Evolutionary conservation across 1,284 basidiomycete species (phyloP), one percentile per base, ranked within the genome.

Genomic region (Leucoagaricus sp.): DNA sequence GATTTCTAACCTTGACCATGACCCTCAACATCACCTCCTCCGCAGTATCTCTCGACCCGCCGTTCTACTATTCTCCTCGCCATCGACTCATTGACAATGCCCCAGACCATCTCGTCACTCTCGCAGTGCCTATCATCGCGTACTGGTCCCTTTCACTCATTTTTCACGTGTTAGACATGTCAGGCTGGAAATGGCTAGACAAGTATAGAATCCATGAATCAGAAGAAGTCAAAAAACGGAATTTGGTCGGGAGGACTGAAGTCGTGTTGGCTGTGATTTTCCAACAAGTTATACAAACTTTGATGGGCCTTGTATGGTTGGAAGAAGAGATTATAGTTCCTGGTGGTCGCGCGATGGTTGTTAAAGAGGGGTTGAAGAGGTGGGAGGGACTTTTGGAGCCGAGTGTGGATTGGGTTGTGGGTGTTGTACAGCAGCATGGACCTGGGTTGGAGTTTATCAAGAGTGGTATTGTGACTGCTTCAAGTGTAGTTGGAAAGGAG

Each of bases 131-230:
- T 1, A 68, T 98, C 58, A 57, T 90, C 58, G 84, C 87, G n/a
- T 98, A 99, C 77, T 99, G 97, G 96, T 63, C 73, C 2, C 74
- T 89, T 42, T 94, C 93, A 2, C 74, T 90, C 55, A 72, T 91
- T 68, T 99, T 96, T 77, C 87, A 94, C 68, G 65, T 75, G 29
- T 81, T 99, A 65, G 96, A 99, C 74, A 74, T 77, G 19, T 84
- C 84, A 21, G 78, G 83, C 52, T 86, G 90, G 75, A 79, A 86
- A 62, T 92, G 87, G 81, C 83, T 98, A 41, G 89, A 97, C 64
- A 84, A 82, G 58, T 91, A 93, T 71, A 83, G 94, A 38, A 87
- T 99, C 54, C 96, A 99, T 72, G 91, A 95, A 54, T 90, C 91
- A 0, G 80, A 78, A 12, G 96, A 98, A 69, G 85, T 94, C 60